These are phyloP conservation scores for Phialophora chinensis DNA, from an alignment of 2,329 filamentous ascomycete genomes.

Conservation along the genomic window DNA sequence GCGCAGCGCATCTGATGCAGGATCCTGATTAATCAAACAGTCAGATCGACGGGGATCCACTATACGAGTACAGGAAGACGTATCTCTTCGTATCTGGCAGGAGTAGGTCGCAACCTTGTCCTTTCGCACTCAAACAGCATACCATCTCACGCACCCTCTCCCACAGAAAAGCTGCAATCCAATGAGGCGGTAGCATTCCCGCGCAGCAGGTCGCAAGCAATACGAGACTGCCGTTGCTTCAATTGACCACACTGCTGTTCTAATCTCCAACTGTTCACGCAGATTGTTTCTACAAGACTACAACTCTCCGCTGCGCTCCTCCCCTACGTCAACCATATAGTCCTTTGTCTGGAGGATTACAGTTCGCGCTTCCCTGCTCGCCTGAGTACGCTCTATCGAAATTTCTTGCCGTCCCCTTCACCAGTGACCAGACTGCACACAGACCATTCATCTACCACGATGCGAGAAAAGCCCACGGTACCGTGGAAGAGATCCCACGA, in stretches of 20 bases:
- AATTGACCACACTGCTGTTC: not conserved
- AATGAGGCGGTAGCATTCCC: not conserved
- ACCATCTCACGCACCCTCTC: not conserved
- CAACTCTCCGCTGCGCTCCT: not conserved
- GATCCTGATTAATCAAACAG: constrained; percentile 12
- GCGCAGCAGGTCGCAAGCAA: not conserved
- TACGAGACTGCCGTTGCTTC: constrained; percentile 2
- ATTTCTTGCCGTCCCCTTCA: not conserved
- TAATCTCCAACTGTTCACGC: not conserved
- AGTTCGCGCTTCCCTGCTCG: not conserved
- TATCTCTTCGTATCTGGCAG: not conserved
- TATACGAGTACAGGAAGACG: not conserved
- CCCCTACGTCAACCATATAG: not conserved
- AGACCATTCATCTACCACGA: not conserved
- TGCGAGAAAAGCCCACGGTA: constrained; percentile 15
- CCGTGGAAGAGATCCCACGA: not conserved
- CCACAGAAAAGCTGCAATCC: constrained; percentile 1
- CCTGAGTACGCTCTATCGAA: not conserved
- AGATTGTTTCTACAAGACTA: not conserved
- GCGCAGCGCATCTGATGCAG: constrained; percentile 4
- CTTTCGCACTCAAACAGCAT: not conserved
- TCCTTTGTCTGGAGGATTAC: too few species aligned
- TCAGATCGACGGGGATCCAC: not conserved
- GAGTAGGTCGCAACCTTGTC: not conserved
- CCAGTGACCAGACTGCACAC: not conserved